Percentiles rank a stretch among this genome's conserved stretches.
Conservation (phyloP, 345 rosid genomes). For the Eucalyptus camaldulensis region DNA sequence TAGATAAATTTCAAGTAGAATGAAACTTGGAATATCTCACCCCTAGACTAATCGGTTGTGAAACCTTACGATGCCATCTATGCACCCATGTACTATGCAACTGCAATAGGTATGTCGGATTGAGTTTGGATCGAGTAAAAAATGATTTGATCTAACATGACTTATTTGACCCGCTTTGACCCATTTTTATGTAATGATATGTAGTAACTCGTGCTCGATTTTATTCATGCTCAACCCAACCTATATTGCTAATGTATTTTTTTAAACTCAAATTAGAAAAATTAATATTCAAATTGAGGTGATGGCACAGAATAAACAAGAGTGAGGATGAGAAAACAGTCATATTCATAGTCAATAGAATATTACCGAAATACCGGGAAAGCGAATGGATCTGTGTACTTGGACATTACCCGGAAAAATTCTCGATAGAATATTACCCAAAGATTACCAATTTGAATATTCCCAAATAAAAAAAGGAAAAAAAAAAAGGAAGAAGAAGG, state of each 20-base stretch:
- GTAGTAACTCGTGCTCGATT: fast-evolving
- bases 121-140: neutral
- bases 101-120: fast-evolving
- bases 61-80: too few species aligned
- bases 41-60: fast-evolving
- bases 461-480: neutral
- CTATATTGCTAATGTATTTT: neutral
- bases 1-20: too few species aligned
- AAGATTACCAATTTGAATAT: neutral
- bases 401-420: neutral
- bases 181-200: too few species aligned
- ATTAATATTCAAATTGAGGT: neutral
- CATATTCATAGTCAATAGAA: neutral
- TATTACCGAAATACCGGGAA: neutral
- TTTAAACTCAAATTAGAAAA: neutral
- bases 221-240: fast-evolving
- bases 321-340: neutral
- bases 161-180: fast-evolving
- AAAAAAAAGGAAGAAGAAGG: neutral
- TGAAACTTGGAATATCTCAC: too few species aligned
- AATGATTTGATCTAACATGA: too few species aligned
- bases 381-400: neutral
- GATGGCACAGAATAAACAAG: neutral
- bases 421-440: neutral
- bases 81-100: neutral